Evolutionary conservation across 441 rosid genomes (phyloP), one percentile per base, ranked within the genome.

Genomic region (Breynia disticha): DNA sequence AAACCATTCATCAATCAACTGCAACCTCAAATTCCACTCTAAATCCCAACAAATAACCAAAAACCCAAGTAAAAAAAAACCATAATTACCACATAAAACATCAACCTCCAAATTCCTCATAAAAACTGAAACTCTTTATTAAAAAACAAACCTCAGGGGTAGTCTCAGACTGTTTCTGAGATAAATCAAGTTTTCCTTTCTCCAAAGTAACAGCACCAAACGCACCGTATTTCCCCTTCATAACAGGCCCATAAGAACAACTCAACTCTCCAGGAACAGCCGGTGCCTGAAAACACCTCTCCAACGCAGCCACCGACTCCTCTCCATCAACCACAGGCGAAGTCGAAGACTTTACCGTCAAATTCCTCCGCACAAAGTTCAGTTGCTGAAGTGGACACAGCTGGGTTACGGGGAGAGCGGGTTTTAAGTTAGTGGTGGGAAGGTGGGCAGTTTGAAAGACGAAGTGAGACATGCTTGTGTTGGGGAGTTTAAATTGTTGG

Each of bases 181-280:
- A 48, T 69, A 76, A 32, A 57, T 84, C 91, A 17, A 86, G 84
- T 65, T 87, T 91, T 64, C 91, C 90, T 56, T 88, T 91, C 69
- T 91, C 95, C 72, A 91, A 65, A 39, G 98, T 91, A 14, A 84
- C 87, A 41, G 95, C 82, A 56, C 94, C 94, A n/a, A 74, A 47
- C 0, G 98, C 74, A 19, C 96, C 90, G 21, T 53, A 74, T 54
- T 80, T 66, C 11, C 82, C 82, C 72, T 84, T 88, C 91, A 91
- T 91, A 52, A 76, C 74, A n/a, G 95, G 91, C 24, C 80, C 81
- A 46, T 52, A 57, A 52, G 61, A 62, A 18, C 76, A 75, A 54
- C 63, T n/a, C n/a, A n/a, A n/a, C n/a, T n/a, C n/a, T 48, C 20
- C 51, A 1, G 71, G 69, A n/a, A n/a, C n/a, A n/a, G n/a, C n/a